phyloP scores from a whole-genome alignment of 108 stramenopile genomes.

The Mediolabrus comicus region DNA sequence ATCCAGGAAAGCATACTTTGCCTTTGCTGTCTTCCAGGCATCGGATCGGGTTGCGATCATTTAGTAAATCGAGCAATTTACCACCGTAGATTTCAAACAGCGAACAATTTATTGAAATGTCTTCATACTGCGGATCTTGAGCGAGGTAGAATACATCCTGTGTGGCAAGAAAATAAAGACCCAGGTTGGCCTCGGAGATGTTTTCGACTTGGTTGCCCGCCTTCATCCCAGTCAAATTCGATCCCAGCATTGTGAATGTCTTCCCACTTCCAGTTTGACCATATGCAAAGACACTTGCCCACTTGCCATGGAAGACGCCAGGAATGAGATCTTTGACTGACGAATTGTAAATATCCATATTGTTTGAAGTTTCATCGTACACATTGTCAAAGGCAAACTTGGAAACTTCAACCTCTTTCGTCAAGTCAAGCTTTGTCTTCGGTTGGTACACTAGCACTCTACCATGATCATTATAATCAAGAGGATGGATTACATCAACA shows the following conservation, averaged over 20 bases:
- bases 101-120: slow-evolving; percentile 76
- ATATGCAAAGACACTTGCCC: slow-evolving; percentile 93
- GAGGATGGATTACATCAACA: slow-evolving; percentile 81
- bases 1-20: slow-evolving; percentile 92
- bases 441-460: slow-evolving; percentile 93
- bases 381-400: slow-evolving; percentile 97
- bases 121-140: slow-evolving; percentile 51
- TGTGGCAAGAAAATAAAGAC: slow-evolving; percentile 91
- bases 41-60: slow-evolving; percentile 79
- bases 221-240: slow-evolving; percentile 72
- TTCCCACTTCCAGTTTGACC: slow-evolving; percentile 89
- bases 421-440: slow-evolving; percentile 95
- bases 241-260: slow-evolving; percentile 97
- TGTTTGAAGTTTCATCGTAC: slow-evolving; percentile 74
- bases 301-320: slow-evolving; percentile 83
- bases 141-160: slow-evolving; percentile 87
- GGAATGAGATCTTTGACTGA: slow-evolving; percentile 86
- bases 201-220: slow-evolving; percentile 57
- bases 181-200: slow-evolving; percentile 58
- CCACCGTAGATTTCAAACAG: slow-evolving; percentile 99
- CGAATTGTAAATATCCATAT: slow-evolving; percentile 78
- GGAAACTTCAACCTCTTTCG: slow-evolving; percentile 93
- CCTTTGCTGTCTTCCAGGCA: slow-evolving; percentile 95
- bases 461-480: slow-evolving; percentile 68
- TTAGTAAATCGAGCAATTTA: slow-evolving; percentile 93